Evolutionary conservation across 257 asterid genomes (phyloP).

Genomic region (Asclepias syriaca): DNA sequence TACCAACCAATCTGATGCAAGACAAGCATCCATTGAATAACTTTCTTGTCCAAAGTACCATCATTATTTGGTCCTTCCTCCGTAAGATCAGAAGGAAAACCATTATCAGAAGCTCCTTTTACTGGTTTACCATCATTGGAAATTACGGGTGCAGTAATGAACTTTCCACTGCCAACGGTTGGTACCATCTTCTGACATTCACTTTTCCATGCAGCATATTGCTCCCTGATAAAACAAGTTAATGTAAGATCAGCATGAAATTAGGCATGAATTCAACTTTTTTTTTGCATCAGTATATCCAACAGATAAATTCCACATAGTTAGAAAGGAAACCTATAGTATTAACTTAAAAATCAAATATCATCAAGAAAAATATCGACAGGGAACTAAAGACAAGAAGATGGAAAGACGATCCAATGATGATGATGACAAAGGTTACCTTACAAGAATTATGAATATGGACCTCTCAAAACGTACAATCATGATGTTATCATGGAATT

Average conservation of each 20-base stretch:
- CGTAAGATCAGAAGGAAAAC: slow-evolving; percentile 15
- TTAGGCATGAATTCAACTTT: not conserved
- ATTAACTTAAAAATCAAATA: not conserved
- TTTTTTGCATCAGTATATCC: not conserved
- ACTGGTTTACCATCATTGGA: slow-evolving; percentile 57
- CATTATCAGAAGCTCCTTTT: slow-evolving; percentile 29
- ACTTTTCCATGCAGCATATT: slow-evolving; percentile 72
- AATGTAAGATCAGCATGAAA: not conserved
- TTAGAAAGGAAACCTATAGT: not conserved
- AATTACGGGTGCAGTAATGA: slow-evolving; percentile 57
- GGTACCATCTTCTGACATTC: slow-evolving; percentile 73
- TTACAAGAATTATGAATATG: not conserved
- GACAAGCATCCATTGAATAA: slow-evolving; percentile 66
- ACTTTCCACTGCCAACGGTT: slow-evolving; percentile 72
- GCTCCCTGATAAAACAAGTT: slow-evolving; percentile 47
- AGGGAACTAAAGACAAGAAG: not conserved
- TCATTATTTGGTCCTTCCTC: slow-evolving; percentile 22
- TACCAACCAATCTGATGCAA: slow-evolving; percentile 84
- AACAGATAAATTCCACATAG: not conserved
- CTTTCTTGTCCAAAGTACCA: slow-evolving; percentile 42
- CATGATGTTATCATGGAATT: not conserved
- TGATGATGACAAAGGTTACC: not conserved
- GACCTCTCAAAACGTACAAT: not conserved
- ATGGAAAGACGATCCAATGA: not conserved
- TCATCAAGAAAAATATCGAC: not conserved